Conservation (phyloP, 306 rosid genomes). For the Sesbania bispinosa region DNA sequence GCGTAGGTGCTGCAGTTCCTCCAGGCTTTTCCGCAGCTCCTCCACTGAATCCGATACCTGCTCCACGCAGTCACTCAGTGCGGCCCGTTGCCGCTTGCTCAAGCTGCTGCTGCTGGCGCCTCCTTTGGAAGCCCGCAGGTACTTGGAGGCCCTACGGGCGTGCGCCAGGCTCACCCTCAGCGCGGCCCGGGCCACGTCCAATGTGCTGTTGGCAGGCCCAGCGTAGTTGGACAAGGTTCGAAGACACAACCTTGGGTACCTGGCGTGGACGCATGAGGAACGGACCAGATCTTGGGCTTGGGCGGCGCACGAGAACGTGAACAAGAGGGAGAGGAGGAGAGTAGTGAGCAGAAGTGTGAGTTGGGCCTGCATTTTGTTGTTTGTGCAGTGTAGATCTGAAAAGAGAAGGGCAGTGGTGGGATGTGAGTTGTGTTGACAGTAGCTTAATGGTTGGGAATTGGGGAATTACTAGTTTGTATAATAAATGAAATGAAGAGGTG, state of each 20-base stretch:
- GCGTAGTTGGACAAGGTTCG: constrained; percentile 56
- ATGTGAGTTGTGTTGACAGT: not conserved
- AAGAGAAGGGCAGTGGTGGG: not conserved
- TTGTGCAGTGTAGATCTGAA: constrained; percentile 7
- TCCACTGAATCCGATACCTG: constrained; percentile 69
- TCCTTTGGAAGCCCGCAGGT: constrained; percentile 3
- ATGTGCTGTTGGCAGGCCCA: constrained; percentile 48
- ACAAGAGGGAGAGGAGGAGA: not conserved
- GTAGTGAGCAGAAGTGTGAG: not conserved
- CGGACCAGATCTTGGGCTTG: constrained; percentile 51
- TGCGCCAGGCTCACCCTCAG: constrained; percentile 54
- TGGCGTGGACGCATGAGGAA: constrained; percentile 61
- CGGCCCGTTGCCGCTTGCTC: constrained; percentile 34
- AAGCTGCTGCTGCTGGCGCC: not conserved
- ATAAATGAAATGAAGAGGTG: not conserved
- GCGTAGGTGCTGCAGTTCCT: constrained; percentile 53
- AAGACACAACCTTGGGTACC: constrained; percentile 64
- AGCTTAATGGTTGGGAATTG: not conserved
- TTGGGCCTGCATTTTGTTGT: not conserved
- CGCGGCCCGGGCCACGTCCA: constrained; percentile 59
- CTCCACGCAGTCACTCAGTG: constrained; percentile 61
- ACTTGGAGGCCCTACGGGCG: constrained; percentile 32
- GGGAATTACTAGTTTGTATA: not conserved
- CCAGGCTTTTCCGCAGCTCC: constrained; percentile 47
- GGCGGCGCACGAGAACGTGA: not conserved